A percentile compares a stretch with the other conserved stretches of the same genome.
Evolutionary conservation across 352 stramenopile species (phyloP).

Genomic region (Phytophthora vignae): DNA sequence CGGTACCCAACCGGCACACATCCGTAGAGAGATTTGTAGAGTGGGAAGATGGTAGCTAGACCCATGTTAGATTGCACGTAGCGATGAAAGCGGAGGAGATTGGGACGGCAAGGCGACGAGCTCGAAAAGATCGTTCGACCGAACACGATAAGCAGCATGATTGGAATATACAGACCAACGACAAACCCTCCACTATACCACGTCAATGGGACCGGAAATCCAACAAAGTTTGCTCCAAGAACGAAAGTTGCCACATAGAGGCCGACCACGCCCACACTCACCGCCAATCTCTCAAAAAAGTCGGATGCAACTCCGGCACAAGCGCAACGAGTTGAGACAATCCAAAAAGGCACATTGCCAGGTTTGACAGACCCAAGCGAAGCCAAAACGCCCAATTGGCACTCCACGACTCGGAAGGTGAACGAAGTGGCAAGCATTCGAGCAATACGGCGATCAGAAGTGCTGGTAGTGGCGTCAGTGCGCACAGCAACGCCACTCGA

Average conservation of each 20-base stretch:
- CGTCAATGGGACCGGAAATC: background rate
- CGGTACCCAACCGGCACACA: background rate
- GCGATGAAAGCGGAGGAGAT: background rate
- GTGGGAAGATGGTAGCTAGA: too few species aligned
- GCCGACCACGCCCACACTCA: background rate
- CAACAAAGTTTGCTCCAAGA: background rate
- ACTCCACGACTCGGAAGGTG: background rate
- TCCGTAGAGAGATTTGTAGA: background rate
- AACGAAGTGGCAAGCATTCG: background rate
- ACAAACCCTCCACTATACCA: background rate
- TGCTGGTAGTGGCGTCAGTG: background rate
- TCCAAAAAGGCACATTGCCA: background rate
- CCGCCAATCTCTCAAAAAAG: background rate
- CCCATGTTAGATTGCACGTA: background rate
- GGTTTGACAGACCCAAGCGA: background rate
- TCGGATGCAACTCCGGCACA: background rate
- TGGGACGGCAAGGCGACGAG: too few species aligned
- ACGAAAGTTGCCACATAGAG: background rate
- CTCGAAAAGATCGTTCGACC: too few species aligned
- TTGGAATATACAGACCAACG: background rate
- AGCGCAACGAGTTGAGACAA: background rate
- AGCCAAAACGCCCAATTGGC: background rate
- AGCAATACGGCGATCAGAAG: background rate
- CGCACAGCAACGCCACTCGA: background rate
- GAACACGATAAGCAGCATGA: background rate